Percentiles rank a stretch among this genome's conserved stretches.
Evolutionary conservation across 106 monocot species (phyloP).

Genomic region (Cymbidium sinense): DNA sequence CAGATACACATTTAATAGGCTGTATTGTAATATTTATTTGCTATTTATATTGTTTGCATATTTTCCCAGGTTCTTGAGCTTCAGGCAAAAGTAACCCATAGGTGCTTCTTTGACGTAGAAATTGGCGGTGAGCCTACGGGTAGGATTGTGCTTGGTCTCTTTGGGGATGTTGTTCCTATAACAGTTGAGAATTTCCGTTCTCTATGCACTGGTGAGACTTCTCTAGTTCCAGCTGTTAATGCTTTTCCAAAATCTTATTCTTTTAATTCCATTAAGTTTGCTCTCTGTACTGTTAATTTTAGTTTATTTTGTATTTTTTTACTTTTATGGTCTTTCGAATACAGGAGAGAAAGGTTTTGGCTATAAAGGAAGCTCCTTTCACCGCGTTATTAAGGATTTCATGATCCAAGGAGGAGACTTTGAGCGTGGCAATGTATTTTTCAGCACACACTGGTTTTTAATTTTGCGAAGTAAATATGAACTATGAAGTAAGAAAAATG

Average conservation of each 20-base stretch:
- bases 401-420: constrained; percentile 92
- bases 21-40: not conserved
- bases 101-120: constrained; percentile 87
- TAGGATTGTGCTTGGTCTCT: constrained; percentile 68
- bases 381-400: constrained; percentile 83
- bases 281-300: not conserved
- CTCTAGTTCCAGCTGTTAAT: not conserved
- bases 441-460: not conserved
- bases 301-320: not conserved
- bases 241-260: not conserved
- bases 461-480: constrained; percentile 1
- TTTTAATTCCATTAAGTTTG: not conserved
- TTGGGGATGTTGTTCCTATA: constrained; percentile 61
- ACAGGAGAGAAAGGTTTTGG: constrained; percentile 78
- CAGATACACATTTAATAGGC: not conserved
- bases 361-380: constrained; percentile 79
- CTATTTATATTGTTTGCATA: not conserved
- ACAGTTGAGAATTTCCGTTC: constrained; percentile 79
- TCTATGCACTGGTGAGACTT: constrained; percentile 63
- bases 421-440: constrained; percentile 57
- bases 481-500: not conserved
- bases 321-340: not conserved
- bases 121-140: constrained; percentile 68
- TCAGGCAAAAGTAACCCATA: constrained; percentile 61
- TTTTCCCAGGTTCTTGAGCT: constrained; percentile 34